phyloP scores from a whole-genome alignment of 805 yeast species.

The Candida tammaniensis region DNA sequence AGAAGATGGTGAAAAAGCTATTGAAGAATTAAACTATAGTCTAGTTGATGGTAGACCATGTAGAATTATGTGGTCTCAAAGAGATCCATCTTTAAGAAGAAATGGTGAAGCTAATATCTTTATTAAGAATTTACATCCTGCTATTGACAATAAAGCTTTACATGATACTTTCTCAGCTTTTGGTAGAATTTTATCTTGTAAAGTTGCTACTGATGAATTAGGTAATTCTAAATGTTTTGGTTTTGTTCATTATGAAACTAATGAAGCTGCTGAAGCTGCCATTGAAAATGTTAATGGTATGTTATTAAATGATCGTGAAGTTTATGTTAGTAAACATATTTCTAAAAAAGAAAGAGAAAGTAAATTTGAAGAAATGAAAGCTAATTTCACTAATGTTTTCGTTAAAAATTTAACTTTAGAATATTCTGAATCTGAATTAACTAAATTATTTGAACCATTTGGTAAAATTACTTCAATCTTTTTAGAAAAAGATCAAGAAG shows the following conservation, averaged over 20 bases:
- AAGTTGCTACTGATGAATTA: constrained; percentile 90
- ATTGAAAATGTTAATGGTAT: constrained; percentile 97
- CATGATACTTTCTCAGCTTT: constrained; percentile 97
- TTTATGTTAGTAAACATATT: constrained; percentile 91
- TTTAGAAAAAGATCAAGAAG: constrained; percentile 77
- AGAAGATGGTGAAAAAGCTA: constrained; percentile 89
- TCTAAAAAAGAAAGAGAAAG: constrained; percentile 92
- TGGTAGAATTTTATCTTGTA: constrained; percentile 93
- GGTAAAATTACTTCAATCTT: constrained; percentile 84
- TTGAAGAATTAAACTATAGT: constrained; percentile 93
- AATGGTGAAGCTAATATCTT: constrained; percentile 95
- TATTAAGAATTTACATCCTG: constrained; percentile 98
- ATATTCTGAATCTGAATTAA: constrained; percentile 67
- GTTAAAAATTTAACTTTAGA: constrained; percentile 84
- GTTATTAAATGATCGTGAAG: constrained; percentile 94
- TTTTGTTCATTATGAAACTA: constrained; percentile 93
- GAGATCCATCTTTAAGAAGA: constrained; percentile 94
- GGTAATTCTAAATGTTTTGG: constrained; percentile 96
- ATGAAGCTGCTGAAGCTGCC: constrained; percentile 90
- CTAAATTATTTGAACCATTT: constrained; percentile 63
- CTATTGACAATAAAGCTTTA: constrained; percentile 96
- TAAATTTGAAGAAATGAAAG: constrained; percentile 83
- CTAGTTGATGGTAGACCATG: constrained; percentile 94
- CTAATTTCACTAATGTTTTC: constrained; percentile 93
- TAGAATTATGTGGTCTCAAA: constrained; percentile 99